A percentile compares a stretch with the other conserved stretches of the same genome.
phyloP scores from a whole-genome alignment of 202 grass and related monocot species.

The Saccharum hybrid region DNA sequence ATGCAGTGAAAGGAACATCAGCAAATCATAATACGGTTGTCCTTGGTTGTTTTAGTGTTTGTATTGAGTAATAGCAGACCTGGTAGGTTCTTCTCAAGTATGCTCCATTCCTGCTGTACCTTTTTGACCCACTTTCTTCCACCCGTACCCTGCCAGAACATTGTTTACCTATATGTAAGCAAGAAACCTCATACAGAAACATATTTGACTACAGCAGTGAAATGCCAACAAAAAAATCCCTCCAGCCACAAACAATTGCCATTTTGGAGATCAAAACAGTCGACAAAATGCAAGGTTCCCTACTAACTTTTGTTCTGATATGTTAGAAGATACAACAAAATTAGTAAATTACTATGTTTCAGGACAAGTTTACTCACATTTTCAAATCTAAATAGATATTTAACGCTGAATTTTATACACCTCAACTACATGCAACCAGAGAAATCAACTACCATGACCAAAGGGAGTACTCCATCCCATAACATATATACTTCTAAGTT shows the following conservation, averaged over 20 bases:
- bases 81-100: constrained; percentile 98
- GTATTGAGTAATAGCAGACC: constrained; percentile 49
- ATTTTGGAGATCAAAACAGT: background rate
- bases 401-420: no score
- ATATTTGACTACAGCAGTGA: no score
- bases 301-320: background rate
- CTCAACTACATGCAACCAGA: no score
- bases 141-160: no score
- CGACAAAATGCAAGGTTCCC: background rate
- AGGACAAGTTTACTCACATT: background rate
- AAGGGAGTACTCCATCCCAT: background rate
- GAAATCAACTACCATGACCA: no score
- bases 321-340: no score
- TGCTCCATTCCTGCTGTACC: constrained; percentile 95
- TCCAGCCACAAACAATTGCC: no score
- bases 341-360: background rate
- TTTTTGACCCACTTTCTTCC: no score
- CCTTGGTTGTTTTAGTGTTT: constrained; percentile 12
- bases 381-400: no score
- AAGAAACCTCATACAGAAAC: no score
- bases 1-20: constrained; percentile 49
- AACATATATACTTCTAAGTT: background rate
- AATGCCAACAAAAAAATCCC: background rate
- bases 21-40: constrained; percentile 35
- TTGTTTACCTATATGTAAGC: no score